These are phyloP conservation scores for Hanseniaspora meyeri DNA, from an alignment of 805 yeast species.

Conservation along the genomic window DNA sequence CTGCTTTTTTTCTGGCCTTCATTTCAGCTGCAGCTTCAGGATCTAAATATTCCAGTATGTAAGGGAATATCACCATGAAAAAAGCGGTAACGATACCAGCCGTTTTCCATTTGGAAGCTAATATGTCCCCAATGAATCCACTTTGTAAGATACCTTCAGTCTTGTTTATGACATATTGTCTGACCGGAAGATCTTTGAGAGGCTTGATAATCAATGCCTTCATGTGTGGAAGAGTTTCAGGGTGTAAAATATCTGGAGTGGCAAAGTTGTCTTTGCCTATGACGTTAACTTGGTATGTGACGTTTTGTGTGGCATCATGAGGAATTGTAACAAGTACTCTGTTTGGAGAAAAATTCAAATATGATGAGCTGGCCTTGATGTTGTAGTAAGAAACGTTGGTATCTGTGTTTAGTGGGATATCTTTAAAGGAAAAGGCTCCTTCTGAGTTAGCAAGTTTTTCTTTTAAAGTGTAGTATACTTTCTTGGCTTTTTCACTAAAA, in stretches of 20 bases:
- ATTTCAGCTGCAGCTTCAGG: constrained; percentile 31
- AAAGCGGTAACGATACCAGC: constrained; percentile 22
- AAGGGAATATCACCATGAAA: constrained; percentile 26
- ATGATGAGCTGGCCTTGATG: constrained; percentile 22
- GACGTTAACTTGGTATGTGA: constrained; percentile 23
- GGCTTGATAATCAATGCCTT: constrained; percentile 22
- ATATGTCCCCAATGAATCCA: constrained; percentile 30
- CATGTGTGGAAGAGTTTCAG: constrained; percentile 23
- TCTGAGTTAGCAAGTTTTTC: constrained; percentile 16
- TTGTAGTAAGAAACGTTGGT: constrained; percentile 24
- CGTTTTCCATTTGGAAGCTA: constrained; percentile 30
- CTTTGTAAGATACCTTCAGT: constrained; percentile 25
- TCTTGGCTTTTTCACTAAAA: neutral
- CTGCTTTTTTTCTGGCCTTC: constrained; percentile 24
- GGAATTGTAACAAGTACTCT: constrained; percentile 22
- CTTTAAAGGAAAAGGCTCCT: constrained; percentile 23
- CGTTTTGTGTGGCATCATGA: constrained; percentile 13
- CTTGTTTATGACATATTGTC: constrained; percentile 28
- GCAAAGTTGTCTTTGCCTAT: constrained; percentile 29
- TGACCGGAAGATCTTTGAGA: constrained; percentile 23
- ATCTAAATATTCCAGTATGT: constrained; percentile 30
- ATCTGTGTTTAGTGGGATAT: constrained; percentile 22
- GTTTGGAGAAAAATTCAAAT: constrained; percentile 27
- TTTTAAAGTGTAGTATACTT: neutral
- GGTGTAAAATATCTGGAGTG: constrained; percentile 23